Base-by-base conservation (phyloP, 1,284 basidiomycete species). In the Quambalaria eucalypti region DNA sequence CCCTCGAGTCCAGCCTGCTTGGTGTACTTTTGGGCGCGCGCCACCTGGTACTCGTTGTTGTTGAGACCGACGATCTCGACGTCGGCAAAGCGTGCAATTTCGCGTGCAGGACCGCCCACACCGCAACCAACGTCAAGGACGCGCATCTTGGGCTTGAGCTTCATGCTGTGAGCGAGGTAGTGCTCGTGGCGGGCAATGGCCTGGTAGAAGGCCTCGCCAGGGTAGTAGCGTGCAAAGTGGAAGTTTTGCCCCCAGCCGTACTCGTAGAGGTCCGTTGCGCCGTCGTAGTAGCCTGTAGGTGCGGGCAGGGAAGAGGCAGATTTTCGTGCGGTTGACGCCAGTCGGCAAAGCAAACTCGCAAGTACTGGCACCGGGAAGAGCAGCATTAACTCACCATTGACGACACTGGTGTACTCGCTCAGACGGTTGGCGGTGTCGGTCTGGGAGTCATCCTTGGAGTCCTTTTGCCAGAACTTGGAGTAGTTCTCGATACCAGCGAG, bases 81-180 rank as follows among this genome's bases (percentile, higher is more conserved):
- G 76, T 92, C 92, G 16, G 88, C 80, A 80, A 98, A 97, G 53
- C 84, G 83, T 2, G 90, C 88, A 69, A 98, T 98, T 78, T 93
- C 90, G 46, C 93, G 84, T 2, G 93, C 93, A 29, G 93, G 93
- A 0, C 95, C 93, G 60, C 95, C 95, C 54, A 98, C 88, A 76
- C 93, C 93, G 76, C 95, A 98, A 33, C 93, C 93, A 58, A 98
- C 92, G 76, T 99, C 93, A 58, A 99, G 85, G 29, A 99, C 92
- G 47, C 86, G 84, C 91, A 95, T 95, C 40, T 89, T 88, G 5
- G 89, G 85, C 57, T 84, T 84, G 54, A 75, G 61, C 21, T 51
- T 39, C 73, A 75, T 75, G 29, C 60, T 57, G 42, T 62, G 63
- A 91, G 92, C 85, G 61, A 99, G 88, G 80, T 93, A 98, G 79